Conservation (phyloP, 345 rosid species). For the Eucalyptus globulus region DNA sequence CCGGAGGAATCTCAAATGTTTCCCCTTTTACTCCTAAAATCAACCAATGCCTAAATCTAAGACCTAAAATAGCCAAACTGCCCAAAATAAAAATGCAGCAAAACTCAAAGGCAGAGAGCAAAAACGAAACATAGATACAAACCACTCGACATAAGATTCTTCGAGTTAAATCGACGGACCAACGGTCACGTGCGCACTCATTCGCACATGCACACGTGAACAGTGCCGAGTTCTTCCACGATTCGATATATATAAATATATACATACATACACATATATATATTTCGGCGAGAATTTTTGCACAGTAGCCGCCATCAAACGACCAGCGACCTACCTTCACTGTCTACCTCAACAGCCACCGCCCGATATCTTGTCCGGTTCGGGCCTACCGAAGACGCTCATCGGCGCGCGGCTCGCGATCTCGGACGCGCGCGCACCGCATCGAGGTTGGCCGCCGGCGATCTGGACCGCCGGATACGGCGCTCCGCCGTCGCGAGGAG, state of each 20-base stretch:
- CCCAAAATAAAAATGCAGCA: not conserved
- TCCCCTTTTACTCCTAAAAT: not conserved
- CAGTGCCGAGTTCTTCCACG: not conserved
- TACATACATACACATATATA: not conserved
- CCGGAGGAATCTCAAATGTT: not conserved
- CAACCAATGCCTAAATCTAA: not conserved
- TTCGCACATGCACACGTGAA: not conserved
- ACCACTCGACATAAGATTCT: not conserved
- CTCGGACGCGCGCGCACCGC: not conserved
- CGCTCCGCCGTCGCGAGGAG: not conserved
- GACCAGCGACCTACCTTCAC: not conserved
- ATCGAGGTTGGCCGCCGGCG: not conserved
- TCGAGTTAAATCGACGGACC: not conserved
- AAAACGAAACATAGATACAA: not conserved
- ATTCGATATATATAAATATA: not conserved
- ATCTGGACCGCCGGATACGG: not conserved
- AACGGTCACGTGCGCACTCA: not conserved
- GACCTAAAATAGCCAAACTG: not conserved
- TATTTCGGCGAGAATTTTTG: not conserved
- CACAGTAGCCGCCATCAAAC: not conserved
- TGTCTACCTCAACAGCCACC: not conserved
- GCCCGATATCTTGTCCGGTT: not conserved
- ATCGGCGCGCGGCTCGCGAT: not conserved
- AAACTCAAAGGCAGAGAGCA: not conserved
- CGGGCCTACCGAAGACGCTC: not conserved